Evolutionary conservation across 2,329 filamentous ascomycete genomes (phyloP).

Genomic region (Epichloe festucae): DNA sequence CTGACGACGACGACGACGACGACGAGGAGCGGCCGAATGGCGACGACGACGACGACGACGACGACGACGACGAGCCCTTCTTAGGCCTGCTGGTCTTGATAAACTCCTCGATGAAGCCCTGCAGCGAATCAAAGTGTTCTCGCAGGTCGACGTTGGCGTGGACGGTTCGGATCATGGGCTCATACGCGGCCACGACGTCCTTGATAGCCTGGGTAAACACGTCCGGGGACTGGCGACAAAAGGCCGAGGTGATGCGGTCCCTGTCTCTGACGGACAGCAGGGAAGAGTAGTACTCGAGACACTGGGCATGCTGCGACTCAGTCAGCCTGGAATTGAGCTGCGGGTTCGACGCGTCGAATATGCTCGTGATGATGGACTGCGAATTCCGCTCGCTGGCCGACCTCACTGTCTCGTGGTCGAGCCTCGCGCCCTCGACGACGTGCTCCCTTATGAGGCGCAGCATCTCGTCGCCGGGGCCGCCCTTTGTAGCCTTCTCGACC

Average conservation of each 20-base stretch:
- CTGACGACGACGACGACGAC: not conserved
- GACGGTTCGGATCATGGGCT: slow-evolving; percentile 59
- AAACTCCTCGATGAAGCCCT: slow-evolving; percentile 59
- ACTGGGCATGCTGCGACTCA: slow-evolving; percentile 48
- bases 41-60: not conserved
- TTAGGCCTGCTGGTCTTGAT: slow-evolving; percentile 44
- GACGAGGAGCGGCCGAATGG: not conserved
- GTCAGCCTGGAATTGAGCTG: slow-evolving; percentile 33
- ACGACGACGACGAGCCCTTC: slow-evolving; percentile 10
- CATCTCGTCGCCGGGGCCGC: slow-evolving; percentile 45
- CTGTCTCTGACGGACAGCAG: slow-evolving; percentile 61
- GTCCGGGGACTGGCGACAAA: slow-evolving; percentile 60
- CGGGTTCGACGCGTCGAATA: slow-evolving; percentile 44
- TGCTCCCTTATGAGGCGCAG: slow-evolving; percentile 48
- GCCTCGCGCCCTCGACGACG: slow-evolving; percentile 36
- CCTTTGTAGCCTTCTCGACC: slow-evolving; percentile 46
- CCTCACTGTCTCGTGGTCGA: slow-evolving; percentile 46
- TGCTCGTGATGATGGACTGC: slow-evolving; percentile 52
- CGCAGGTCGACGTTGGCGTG: slow-evolving; percentile 61
- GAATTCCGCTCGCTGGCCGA: slow-evolving; percentile 35
- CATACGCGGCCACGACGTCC: slow-evolving; percentile 54
- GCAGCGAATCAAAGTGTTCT: slow-evolving; percentile 51
- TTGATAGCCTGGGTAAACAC: slow-evolving; percentile 56
- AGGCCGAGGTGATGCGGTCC: slow-evolving; percentile 51
- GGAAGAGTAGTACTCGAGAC: slow-evolving; percentile 57